Evolutionary conservation across 441 rosid genomes (phyloP).

Genomic region (Isatis lusitanica): DNA sequence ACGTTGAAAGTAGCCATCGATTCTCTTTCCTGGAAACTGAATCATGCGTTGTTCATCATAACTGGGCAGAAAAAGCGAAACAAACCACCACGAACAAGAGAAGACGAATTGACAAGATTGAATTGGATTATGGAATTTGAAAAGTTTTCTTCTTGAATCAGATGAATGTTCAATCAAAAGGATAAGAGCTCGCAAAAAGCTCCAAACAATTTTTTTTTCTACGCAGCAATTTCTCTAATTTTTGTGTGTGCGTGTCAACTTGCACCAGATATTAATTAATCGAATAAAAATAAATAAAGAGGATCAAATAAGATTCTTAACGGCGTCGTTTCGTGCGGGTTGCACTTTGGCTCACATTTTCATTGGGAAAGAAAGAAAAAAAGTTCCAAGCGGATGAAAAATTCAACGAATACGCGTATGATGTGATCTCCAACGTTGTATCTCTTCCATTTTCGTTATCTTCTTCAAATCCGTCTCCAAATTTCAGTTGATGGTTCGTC

Average conservation of each 20-base stretch:
- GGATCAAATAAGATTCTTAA: background rate
- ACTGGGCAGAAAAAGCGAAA: background rate
- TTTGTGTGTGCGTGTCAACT: no score
- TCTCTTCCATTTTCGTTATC: background rate
- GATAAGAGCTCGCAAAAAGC: conserved; percentile 27
- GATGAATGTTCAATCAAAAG: conserved; percentile 8
- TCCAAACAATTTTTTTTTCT: background rate
- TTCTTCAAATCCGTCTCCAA: background rate
- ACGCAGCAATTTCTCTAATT: background rate
- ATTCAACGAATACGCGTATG: conserved; percentile 28
- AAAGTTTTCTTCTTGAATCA: conserved; percentile 17
- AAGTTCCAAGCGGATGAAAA: conserved; percentile 9
- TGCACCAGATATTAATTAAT: background rate
- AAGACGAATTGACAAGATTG: background rate
- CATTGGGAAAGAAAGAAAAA: background rate
- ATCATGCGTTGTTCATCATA: conserved; percentile 34
- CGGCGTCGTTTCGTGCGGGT: conserved; percentile 15
- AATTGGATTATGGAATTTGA: background rate
- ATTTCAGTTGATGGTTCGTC: background rate
- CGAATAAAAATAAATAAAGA: background rate
- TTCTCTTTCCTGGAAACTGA: conserved; percentile 9
- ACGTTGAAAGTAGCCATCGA: conserved; percentile 59
- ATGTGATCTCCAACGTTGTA: conserved; percentile 17
- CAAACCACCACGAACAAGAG: background rate
- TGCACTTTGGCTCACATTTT: background rate